Base-by-base conservation (phyloP, 2,329 filamentous ascomycete species). In the Neodidymelliopsis sp. region DNA sequence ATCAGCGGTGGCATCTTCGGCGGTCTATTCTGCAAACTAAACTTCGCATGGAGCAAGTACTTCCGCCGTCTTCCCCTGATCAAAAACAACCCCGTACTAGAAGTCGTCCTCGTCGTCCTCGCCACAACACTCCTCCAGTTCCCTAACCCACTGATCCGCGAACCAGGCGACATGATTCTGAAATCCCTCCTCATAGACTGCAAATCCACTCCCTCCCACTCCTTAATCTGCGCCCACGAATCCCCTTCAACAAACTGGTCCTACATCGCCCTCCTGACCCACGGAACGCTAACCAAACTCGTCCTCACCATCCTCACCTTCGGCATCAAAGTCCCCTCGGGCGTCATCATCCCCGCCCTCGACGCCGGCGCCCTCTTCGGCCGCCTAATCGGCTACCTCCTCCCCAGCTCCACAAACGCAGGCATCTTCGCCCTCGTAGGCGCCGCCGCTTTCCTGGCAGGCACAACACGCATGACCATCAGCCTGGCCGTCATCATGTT, bases 361-460 rank as follows among this genome's bases (percentile, higher is more conserved):
- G 80, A 82, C 49, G 81, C 77, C 3, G 83, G 82, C 11, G 82
- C 81, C 0, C 74, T 85, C 22, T 84, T 84, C 53, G 82, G 83
- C 3, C 76, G 82, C 3, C 72, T 85, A 3, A 59, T 84, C 1
- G 82, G 77, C 53, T 68, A 80, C 58, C 59, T 62, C 11, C 67
- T 79, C 12, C 60, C 67, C 0, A 27, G 16, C 25, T 22, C 38
- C 3, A 15, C 44, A 23, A 27, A 34, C 11, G 63, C 83, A 0
- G 67, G 82, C 2, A 83, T 84, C 41, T 84, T 84, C 63, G 82
- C 82, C 44, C 83, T 85, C 79, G 81, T 85, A 8, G 82, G 81
- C 1, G 78, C 82, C 0, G 81, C 79, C 3, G 81, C 81, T 0
- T 84, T 84, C 60, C 75, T 85, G 0, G 82, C 81, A 1, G 82